phyloP scores from a whole-genome alignment of 257 asterid genomes.

The Henckelia pumila region DNA sequence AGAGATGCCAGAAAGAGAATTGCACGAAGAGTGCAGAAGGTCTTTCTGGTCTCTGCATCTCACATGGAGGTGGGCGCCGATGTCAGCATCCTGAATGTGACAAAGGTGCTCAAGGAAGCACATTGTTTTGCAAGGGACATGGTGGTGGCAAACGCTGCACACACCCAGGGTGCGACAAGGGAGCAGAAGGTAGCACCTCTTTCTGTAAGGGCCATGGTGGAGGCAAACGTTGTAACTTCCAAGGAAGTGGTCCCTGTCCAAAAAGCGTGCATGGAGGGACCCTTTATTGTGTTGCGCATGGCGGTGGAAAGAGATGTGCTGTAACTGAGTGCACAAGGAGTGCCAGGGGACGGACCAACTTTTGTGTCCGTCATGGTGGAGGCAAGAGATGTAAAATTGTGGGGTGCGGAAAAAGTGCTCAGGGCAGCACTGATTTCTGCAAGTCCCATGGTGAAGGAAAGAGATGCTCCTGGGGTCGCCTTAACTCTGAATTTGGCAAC shows the following conservation, averaged over 20 bases:
- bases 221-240: slow-evolving; percentile 50
- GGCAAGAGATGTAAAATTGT: slow-evolving; percentile 49
- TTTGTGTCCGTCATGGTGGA: slow-evolving; percentile 54
- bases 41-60: slow-evolving; percentile 52
- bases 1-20: slow-evolving; percentile 45
- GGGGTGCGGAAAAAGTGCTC: slow-evolving; percentile 53
- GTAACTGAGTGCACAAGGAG: slow-evolving; percentile 51
- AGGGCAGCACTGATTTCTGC: slow-evolving; percentile 57
- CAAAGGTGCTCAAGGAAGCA: slow-evolving; percentile 57
- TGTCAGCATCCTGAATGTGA: slow-evolving; percentile 41
- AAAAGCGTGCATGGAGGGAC: slow-evolving; percentile 62
- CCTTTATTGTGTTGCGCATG: slow-evolving; percentile 47
- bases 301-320: slow-evolving; percentile 54
- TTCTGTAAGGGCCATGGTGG: slow-evolving; percentile 62
- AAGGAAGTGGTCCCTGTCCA: slow-evolving; percentile 42
- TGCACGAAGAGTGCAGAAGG: slow-evolving; percentile 56
- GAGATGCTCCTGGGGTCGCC: slow-evolving; percentile 49
- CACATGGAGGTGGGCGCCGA: slow-evolving; percentile 57
- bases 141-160: slow-evolving; percentile 55
- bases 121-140: slow-evolving; percentile 52
- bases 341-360: slow-evolving; percentile 56
- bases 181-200: slow-evolving; percentile 53
- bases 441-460: slow-evolving; percentile 61
- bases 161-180: slow-evolving; percentile 41
- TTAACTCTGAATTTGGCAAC: slow-evolving; percentile 40